Evolutionary conservation across 2,329 filamentous ascomycete species (phyloP).

Genomic region (Dactylonectria estremocensis): DNA sequence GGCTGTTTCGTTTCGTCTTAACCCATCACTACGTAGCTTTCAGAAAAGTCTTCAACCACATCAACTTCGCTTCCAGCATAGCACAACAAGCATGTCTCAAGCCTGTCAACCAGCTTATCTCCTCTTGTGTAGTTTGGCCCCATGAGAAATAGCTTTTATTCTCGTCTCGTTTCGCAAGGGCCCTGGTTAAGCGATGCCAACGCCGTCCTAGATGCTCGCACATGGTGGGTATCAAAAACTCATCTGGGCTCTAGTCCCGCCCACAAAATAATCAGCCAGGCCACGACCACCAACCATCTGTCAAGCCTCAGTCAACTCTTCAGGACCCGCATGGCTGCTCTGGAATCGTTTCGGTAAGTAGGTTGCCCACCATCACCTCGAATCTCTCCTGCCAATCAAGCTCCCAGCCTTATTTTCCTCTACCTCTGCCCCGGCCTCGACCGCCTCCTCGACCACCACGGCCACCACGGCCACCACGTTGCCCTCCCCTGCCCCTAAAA

Average conservation of each 20-base stretch:
- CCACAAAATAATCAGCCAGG: conserved; percentile 29
- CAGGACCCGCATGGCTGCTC: conserved; percentile 27
- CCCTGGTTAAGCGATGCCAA: conserved; percentile 25
- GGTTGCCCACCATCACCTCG: background rate
- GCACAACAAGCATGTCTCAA: conserved; percentile 18
- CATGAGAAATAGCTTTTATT: conserved; percentile 11
- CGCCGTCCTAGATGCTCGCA: conserved; percentile 28
- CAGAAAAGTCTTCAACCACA: conserved; percentile 17
- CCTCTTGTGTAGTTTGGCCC: conserved; percentile 18
- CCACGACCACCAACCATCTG: conserved; percentile 41
- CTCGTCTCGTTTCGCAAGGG: conserved; percentile 36
- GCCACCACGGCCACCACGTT: conserved; percentile 43
- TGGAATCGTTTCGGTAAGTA: conserved; percentile 10
- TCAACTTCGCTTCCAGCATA: conserved; percentile 12
- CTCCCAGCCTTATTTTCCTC: conserved; percentile 42
- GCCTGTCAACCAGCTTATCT: conserved; percentile 15
- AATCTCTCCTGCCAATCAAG: conserved; percentile 26
- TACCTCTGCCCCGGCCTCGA: conserved; percentile 49
- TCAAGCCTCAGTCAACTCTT: conserved; percentile 27
- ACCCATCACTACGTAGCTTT: conserved; percentile 30
- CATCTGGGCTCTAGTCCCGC: conserved; percentile 36
- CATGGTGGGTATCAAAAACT: conserved; percentile 44
- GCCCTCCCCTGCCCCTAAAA: conserved; percentile 36
- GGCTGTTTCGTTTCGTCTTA: conserved; percentile 19
- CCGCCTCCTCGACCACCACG: conserved; percentile 45